A percentile compares a stretch with the other conserved stretches of the same genome.
These are phyloP conservation scores for Begonia loranthoides DNA, from an alignment of 306 rosid genomes.

Conservation along the genomic window DNA sequence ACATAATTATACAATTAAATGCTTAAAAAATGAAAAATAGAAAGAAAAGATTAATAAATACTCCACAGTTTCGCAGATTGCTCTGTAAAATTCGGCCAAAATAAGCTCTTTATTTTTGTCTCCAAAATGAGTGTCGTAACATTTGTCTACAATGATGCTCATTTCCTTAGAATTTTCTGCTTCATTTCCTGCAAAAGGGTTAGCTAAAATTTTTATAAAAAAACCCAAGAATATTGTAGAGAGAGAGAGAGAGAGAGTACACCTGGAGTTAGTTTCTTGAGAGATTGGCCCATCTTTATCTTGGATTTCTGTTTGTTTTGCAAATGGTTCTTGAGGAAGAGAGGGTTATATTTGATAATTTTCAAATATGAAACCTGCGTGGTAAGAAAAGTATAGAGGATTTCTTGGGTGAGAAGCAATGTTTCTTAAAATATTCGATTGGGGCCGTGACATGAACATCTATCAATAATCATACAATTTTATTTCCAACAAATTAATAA, in stretches of 20 bases:
- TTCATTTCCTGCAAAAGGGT: conserved; percentile 23
- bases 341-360: neutral
- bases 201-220: neutral
- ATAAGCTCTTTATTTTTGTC: neutral
- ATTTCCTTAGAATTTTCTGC: conserved; percentile 23
- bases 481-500: too few relatives aligned
- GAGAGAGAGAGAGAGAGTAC: neutral
- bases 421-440: too few relatives aligned
- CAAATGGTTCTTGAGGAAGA: neutral
- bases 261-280: neutral
- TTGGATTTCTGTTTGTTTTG: neutral
- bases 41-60: conserved; percentile 15
- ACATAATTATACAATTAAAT: neutral
- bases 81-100: conserved; percentile 21
- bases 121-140: conserved; percentile 1
- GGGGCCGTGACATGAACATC: too few relatives aligned
- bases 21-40: neutral
- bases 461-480: too few relatives aligned
- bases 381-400: neutral
- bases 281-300: conserved; percentile 1
- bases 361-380: neutral
- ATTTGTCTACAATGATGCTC: conserved; percentile 4
- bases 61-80: conserved; percentile 40
- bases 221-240: neutral
- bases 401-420: neutral